A percentile compares a stretch with the other conserved stretches of the same genome.
Conservation (phyloP, 495 filamentous ascomycete genomes). For the Neurospora tetrasperma region DNA sequence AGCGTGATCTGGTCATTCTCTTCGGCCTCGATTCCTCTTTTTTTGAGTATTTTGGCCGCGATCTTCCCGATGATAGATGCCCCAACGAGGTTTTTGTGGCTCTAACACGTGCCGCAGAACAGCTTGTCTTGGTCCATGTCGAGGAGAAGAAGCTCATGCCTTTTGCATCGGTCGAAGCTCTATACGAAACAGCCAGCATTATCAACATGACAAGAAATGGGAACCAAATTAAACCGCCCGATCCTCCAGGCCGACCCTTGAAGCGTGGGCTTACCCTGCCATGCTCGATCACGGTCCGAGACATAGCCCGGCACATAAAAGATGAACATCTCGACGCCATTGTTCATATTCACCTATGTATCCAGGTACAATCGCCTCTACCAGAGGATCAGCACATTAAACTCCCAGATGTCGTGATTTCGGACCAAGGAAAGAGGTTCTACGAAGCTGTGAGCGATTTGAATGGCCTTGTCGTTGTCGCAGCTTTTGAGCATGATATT, state of each 20-base stretch:
- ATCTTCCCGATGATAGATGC: slow-evolving; percentile 1
- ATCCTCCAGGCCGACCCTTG: slow-evolving; percentile 3
- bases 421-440: neutral
- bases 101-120: slow-evolving; percentile 1
- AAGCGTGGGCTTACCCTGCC: slow-evolving; percentile 3
- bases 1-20: slow-evolving; percentile 8
- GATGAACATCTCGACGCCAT: slow-evolving; percentile 2
- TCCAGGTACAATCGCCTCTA: slow-evolving; percentile 2
- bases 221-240: neutral
- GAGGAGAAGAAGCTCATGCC: slow-evolving; percentile 1
- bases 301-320: neutral
- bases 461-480: slow-evolving; percentile 7
- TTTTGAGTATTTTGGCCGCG: slow-evolving; percentile 1
- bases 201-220: neutral
- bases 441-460: slow-evolving; percentile 10
- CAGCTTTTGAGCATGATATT: slow-evolving; percentile 6
- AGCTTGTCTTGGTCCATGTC: slow-evolving; percentile 2
- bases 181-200: slow-evolving; percentile 2
- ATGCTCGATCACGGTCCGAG: neutral
- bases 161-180: slow-evolving; percentile 1
- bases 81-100: slow-evolving; percentile 5
- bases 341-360: neutral
- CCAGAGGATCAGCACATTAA: slow-evolving; percentile 4
- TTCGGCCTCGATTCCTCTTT: slow-evolving; percentile 3
- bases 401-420: neutral